phyloP scores from a whole-genome alignment of 2,329 filamentous ascomycete genomes.

The Apiospora sp. region DNA sequence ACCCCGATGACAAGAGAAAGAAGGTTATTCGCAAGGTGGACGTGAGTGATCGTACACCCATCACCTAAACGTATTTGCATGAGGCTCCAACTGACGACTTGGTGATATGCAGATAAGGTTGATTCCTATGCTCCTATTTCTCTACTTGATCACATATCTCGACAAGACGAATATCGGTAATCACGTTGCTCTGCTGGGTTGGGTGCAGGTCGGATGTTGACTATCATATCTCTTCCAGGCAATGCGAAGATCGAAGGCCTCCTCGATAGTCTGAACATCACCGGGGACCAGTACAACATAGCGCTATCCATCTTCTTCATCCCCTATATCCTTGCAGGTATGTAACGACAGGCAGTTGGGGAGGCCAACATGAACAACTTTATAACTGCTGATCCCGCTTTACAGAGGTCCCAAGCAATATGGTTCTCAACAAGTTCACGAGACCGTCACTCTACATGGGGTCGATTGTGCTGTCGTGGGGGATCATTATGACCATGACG shows the following conservation, averaged over 20 bases:
- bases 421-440: constrained; percentile 48
- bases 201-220: no score
- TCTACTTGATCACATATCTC: constrained; percentile 43
- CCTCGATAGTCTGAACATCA: constrained; percentile 37
- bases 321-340: constrained; percentile 35
- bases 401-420: constrained; percentile 49
- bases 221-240: constrained; percentile 29
- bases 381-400: rapidly evolving
- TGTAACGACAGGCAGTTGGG: not conserved
- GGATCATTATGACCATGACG: constrained; percentile 47
- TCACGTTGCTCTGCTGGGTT: constrained; percentile 16
- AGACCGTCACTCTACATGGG: constrained; percentile 54
- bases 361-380: not conserved
- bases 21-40: constrained; percentile 43
- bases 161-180: constrained; percentile 39
- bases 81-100: no score
- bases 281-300: constrained; percentile 43
- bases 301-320: constrained; percentile 42
- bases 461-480: constrained; percentile 45
- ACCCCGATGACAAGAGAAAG: constrained; percentile 41
- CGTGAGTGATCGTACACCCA: constrained; percentile 29
- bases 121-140: constrained; percentile 41
- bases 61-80: not conserved
- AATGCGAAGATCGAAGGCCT: constrained; percentile 41
- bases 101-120: constrained; percentile 33